A percentile compares a stretch with the other conserved stretches of the same genome.
Conservation (phyloP, 345 rosid genomes). For the Moringa oleifera region DNA sequence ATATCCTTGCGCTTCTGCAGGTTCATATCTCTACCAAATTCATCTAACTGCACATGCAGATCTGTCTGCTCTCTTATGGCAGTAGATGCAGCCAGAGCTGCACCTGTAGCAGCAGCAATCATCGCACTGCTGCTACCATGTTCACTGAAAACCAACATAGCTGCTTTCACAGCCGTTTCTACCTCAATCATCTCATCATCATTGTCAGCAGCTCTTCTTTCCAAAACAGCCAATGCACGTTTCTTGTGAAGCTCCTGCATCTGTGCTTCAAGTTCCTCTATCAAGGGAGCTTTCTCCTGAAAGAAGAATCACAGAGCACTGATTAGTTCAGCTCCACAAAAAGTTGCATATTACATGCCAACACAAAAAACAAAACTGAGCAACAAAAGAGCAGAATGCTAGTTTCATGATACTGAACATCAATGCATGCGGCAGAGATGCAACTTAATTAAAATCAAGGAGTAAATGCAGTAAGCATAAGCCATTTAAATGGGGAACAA, state of each 20-base stretch:
- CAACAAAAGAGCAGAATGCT: neutral
- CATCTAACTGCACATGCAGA: constrained; percentile 77
- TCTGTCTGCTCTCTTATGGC: constrained; percentile 52
- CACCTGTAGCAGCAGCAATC: constrained; percentile 62
- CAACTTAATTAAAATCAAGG: neutral
- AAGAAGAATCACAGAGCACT: constrained; percentile 5
- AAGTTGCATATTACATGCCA: neutral
- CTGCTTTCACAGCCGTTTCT: constrained; percentile 87
- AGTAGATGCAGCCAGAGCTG: constrained; percentile 71
- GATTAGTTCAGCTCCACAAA: constrained; percentile 8
- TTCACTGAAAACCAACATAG: constrained; percentile 51
- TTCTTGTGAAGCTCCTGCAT: constrained; percentile 78
- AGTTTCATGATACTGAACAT: neutral
- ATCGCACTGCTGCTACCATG: constrained; percentile 52
- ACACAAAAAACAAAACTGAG: neutral
- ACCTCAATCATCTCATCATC: constrained; percentile 81
- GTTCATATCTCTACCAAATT: constrained; percentile 89
- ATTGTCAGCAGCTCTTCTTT: constrained; percentile 81
- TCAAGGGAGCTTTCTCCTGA: constrained; percentile 80
- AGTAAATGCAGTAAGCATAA: neutral
- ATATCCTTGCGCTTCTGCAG: constrained; percentile 79
- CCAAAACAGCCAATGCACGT: constrained; percentile 60
- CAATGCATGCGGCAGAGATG: neutral
- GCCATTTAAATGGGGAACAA: too few relatives aligned
- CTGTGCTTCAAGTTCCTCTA: constrained; percentile 85